Evolutionary conservation across 2,329 filamentous ascomycete genomes (phyloP), one percentile per base, ranked within the genome.

Genomic region (Stachybotrys echinatus): DNA sequence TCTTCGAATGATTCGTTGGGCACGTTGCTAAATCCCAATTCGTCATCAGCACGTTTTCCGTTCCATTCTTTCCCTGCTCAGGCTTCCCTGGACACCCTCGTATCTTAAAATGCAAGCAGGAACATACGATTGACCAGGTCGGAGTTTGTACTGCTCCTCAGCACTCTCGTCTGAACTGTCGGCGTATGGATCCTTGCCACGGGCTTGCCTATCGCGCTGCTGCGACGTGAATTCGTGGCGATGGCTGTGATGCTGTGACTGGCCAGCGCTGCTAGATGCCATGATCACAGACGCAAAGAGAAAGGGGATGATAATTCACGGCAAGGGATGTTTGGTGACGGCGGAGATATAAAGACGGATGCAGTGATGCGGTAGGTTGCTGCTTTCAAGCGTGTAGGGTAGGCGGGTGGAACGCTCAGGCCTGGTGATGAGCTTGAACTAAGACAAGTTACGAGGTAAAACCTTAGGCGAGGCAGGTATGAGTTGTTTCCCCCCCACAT

Each of bases 131-230:
- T 42, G 42, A 34, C 55, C 58, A 17, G 55, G 54, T n/a, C 38
- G 10, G 4, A 40, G 10, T n/a, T 6, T 10, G 38, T 8, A n/a
- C 17, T 40, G 34, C 12, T 58, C 58, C 48, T 62, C 56, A n/a
- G 57, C 62, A 50, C 63, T 57, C 19, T 64, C 62, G 44, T 62
- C 61, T 6, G 59, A 64, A 21, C 49, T 51, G 18, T 40, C 57
- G 14, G 48, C 54, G 58, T 79, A 80, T 1, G 77, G 76, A 53
- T 83, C 73, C 58, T 81, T 81, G 47, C 80, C 80, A 39, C 81
- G 71, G 5, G 81, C 77, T 62, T 84, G 81, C 6, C 72, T 73
- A 61, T 84, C 79, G 58, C 78, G 76, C 76, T 80, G 80, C 51
- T 70, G 64, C 19, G 69, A 55, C 1, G 76, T 79, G 62, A 79